These are phyloP conservation scores for Arctium minus DNA, from an alignment of 129 eudicot genomes.

Conservation along the genomic window DNA sequence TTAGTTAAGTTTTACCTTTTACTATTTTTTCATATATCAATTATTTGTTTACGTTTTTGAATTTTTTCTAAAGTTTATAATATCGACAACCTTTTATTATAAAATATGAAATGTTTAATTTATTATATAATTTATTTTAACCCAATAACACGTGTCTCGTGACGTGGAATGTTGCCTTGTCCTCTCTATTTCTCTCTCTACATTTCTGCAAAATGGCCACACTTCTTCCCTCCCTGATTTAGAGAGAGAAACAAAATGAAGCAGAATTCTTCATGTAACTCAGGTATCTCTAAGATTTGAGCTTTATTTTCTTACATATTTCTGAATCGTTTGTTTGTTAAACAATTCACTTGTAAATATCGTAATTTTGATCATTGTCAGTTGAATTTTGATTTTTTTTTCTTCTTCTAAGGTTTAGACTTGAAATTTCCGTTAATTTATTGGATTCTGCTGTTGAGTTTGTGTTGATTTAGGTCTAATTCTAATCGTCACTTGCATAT, in stretches of 20 bases:
- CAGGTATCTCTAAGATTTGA: constrained; percentile 18
- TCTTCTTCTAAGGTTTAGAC: not conserved
- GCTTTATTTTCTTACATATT: not conserved
- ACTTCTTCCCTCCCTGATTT: constrained; percentile 25
- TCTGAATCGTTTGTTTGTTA: not conserved
- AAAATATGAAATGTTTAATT: not conserved
- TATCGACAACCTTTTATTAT: too few relatives aligned
- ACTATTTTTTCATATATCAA: too few relatives aligned
- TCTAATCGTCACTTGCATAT: not conserved
- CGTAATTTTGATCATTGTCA: not conserved
- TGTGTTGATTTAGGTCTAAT: not conserved
- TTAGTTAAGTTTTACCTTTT: too few relatives aligned
- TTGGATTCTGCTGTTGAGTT: not conserved
- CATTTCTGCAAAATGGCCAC: constrained; percentile 36
- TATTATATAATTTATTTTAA: not conserved
- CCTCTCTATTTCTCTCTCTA: constrained; percentile 37
- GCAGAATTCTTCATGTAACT: constrained; percentile 11
- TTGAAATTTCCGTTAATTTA: not conserved
- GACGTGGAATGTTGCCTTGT: constrained; percentile 75
- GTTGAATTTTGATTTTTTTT: not conserved
- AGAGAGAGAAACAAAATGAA: constrained; percentile 11
- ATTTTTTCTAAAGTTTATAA: too few relatives aligned
- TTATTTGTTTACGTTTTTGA: too few relatives aligned
- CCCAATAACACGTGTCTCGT: constrained; percentile 58
- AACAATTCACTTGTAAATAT: constrained; percentile 1